Conservation (phyloP, 495 filamentous ascomycete genomes). For the Aspergillus asperescens region DNA sequence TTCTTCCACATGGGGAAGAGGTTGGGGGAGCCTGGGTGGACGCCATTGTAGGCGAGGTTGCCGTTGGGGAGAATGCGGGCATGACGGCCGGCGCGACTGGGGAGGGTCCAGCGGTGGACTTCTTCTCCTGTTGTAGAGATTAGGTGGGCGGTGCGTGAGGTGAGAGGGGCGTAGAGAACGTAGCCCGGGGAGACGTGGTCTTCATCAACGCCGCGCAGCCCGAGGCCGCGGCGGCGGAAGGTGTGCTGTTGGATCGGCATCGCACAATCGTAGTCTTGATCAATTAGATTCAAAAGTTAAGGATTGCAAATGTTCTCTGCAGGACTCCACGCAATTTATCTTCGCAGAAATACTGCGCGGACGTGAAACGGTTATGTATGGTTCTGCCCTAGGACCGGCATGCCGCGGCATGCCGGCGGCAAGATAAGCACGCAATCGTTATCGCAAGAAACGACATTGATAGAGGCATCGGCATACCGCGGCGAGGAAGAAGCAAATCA, state of each 20-base stretch:
- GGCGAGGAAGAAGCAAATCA: slow-evolving; percentile 1
- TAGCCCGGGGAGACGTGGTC: slow-evolving; percentile 37
- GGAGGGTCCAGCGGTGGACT: slow-evolving; percentile 41
- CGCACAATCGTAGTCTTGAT: not conserved
- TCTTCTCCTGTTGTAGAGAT: slow-evolving; percentile 38
- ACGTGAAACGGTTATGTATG: not conserved
- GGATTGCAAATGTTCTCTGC: not conserved
- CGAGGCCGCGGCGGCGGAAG: slow-evolving; percentile 38
- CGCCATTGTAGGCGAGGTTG: slow-evolving; percentile 42
- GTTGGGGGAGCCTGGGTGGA: slow-evolving; percentile 34
- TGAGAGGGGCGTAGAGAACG: slow-evolving; percentile 40
- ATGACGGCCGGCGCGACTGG: slow-evolving; percentile 39
- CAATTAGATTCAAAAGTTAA: not conserved
- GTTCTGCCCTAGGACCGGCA: slow-evolving; percentile 18
- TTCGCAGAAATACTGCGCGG: not conserved
- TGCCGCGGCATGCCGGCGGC: slow-evolving; percentile 27
- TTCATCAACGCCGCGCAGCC: slow-evolving; percentile 39
- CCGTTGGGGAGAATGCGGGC: slow-evolving; percentile 39
- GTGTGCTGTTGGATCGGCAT: slow-evolving; percentile 40
- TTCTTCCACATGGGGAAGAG: slow-evolving; percentile 44
- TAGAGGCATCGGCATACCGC: slow-evolving; percentile 16
- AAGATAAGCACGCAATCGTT: slow-evolving; percentile 19
- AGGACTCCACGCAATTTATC: not conserved
- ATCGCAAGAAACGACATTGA: slow-evolving; percentile 21
- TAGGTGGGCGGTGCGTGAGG: slow-evolving; percentile 36